Percentiles rank a stretch among this genome's conserved stretches.
Conservation (phyloP, 139 green algal species). For the Ettlia oleoabundans region DNA sequence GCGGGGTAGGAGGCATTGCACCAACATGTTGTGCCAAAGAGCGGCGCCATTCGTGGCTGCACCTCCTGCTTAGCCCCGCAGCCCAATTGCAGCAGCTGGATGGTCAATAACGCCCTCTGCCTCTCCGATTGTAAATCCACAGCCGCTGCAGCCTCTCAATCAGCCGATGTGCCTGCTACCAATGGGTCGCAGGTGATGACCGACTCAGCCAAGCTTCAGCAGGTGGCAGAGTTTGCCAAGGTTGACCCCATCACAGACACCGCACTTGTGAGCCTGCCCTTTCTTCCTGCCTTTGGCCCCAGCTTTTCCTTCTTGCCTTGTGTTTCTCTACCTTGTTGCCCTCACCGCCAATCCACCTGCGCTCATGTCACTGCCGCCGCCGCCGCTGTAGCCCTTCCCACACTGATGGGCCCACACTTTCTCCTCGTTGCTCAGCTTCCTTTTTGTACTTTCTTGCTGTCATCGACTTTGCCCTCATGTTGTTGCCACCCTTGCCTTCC, state of each 20-base stretch:
- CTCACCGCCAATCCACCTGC: too few relatives aligned
- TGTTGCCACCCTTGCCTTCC: neutral
- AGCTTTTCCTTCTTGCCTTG: neutral
- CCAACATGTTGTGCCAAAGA: too few relatives aligned
- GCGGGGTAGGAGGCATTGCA: too few relatives aligned
- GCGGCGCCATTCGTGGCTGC: too few relatives aligned
- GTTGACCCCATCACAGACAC: conserved; percentile 28
- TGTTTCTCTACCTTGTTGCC: too few relatives aligned
- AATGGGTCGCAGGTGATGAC: conserved; percentile 6
- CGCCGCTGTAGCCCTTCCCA: too few relatives aligned
- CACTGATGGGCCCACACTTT: too few relatives aligned
- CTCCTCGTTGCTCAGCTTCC: too few relatives aligned
- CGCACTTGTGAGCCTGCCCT: neutral
- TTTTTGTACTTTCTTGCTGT: neutral
- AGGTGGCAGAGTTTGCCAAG: neutral
- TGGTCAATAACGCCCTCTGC: neutral
- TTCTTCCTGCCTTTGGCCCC: too few relatives aligned
- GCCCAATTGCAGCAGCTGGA: neutral
- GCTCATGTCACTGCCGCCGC: neutral
- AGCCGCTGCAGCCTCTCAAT: neutral
- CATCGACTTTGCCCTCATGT: neutral
- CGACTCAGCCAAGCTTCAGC: neutral
- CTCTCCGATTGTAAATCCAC: neutral
- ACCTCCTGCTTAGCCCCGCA: neutral
- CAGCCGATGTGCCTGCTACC: neutral